Evolutionary conservation across 2,329 filamentous ascomycete species (phyloP).

Genomic region (Paecilomyces sp.): DNA sequence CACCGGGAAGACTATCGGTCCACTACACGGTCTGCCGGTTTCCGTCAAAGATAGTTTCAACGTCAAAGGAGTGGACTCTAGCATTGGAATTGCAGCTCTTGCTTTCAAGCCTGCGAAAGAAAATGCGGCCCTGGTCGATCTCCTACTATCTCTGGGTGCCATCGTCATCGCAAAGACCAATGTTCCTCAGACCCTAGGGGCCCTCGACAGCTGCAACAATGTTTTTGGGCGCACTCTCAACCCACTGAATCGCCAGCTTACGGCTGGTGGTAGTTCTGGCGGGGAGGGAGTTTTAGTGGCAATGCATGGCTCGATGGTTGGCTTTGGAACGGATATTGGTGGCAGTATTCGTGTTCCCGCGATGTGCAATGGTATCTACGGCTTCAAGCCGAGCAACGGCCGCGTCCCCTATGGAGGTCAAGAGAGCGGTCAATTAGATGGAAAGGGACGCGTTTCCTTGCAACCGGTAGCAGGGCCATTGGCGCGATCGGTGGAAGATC

Average conservation of each 20-base stretch:
- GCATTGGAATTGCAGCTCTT: conserved; percentile 53
- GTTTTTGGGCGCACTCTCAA: conserved; percentile 58
- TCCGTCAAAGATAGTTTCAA: conserved; percentile 43
- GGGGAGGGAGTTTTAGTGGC: conserved; percentile 57
- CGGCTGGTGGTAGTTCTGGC: conserved; percentile 58
- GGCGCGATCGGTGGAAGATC: conserved; percentile 31
- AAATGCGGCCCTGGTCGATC: conserved; percentile 52
- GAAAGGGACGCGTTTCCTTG: conserved; percentile 45
- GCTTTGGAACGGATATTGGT: conserved; percentile 55
- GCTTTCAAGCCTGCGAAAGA: conserved; percentile 51
- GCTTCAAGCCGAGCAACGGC: conserved; percentile 34
- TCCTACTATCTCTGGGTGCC: conserved; percentile 55
- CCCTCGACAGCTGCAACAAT: conserved; percentile 54
- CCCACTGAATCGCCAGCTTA: conserved; percentile 53
- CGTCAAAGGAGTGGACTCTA: conserved; percentile 45
- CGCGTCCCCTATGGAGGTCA: conserved; percentile 47
- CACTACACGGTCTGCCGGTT: conserved; percentile 57
- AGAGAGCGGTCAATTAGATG: conserved; percentile 40
- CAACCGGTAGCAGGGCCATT: conserved; percentile 39
- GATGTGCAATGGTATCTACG: conserved; percentile 41
- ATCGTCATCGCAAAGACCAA: conserved; percentile 66
- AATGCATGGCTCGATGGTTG: conserved; percentile 52
- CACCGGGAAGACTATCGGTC: conserved; percentile 43
- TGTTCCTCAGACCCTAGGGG: conserved; percentile 52
- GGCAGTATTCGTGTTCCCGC: conserved; percentile 34